Evolutionary conservation across 2,329 filamentous ascomycete species (phyloP).

Genomic region (Cladosporium austrohemisphaericum): DNA sequence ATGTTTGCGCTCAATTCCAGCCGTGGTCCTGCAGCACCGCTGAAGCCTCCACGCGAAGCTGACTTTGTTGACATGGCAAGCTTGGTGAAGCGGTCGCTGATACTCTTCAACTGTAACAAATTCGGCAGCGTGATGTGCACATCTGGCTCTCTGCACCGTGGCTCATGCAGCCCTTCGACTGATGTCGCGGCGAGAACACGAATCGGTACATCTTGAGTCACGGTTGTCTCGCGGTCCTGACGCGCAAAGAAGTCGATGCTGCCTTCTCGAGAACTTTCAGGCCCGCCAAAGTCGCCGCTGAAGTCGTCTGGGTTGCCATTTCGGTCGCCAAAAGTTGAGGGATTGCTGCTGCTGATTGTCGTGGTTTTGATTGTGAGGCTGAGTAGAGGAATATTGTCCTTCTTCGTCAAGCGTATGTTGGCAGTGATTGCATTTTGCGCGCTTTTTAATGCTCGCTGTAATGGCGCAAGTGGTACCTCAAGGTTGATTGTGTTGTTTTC

Average conservation of each 20-base stretch:
- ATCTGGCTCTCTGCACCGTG: conserved; percentile 82
- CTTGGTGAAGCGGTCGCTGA: conserved; percentile 92
- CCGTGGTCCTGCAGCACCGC: conserved; percentile 50
- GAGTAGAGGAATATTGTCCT: conserved; percentile 79
- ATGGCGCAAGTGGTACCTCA: conserved; percentile 81
- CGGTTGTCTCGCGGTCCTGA: conserved; percentile 79
- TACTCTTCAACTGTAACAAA: conserved; percentile 82
- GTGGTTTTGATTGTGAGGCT: conserved; percentile 85
- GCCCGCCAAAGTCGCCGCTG: conserved; percentile 15
- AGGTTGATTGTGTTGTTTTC: conserved; percentile 88
- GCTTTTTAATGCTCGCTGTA: conserved; percentile 88
- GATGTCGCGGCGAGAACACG: conserved; percentile 77
- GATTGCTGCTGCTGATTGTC: conserved; percentile 54
- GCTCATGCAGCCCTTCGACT: conserved; percentile 93
- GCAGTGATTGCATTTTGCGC: conserved; percentile 77
- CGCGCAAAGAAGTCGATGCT: conserved; percentile 44
- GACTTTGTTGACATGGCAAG: conserved; percentile 55
- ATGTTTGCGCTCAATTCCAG: conserved; percentile 90
- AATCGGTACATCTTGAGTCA: conserved; percentile 95
- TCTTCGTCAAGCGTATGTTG: conserved; percentile 86
- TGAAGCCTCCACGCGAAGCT: conserved; percentile 33
- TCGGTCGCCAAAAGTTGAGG: conserved; percentile 23
- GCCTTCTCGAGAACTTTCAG: conserved; percentile 24
- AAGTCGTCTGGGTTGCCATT: conserved; percentile 21
- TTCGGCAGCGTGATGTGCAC: conserved; percentile 90